Evolutionary conservation across 1,284 basidiomycete genomes (phyloP), one percentile per base, ranked within the genome.

Genomic region (Ceratobasidium theobromae): DNA sequence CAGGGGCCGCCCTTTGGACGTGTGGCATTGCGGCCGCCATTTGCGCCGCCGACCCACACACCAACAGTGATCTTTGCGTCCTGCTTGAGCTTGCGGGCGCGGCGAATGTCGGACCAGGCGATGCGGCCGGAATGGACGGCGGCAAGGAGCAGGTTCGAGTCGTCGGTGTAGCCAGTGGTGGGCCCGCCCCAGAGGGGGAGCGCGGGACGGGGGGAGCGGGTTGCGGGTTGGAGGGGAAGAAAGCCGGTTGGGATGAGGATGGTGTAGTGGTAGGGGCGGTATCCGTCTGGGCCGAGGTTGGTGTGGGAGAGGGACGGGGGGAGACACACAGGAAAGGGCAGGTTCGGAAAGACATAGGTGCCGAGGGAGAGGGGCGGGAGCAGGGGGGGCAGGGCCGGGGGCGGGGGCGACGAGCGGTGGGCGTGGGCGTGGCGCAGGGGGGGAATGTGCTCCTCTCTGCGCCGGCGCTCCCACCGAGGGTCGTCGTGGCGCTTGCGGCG

Each of bases 161-260:
- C 69, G 57, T 70, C 69, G 18, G 69, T 70, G 60, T 70, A 70
- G 0, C 69, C 69, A 18, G 57, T 62, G 16, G 33, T 11, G 6
- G 33, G 46, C 23, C 25, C 16, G 30, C 46, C 53, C 57, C 60
- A 65, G 38, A 68, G 53, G 18, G 46, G 49, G 5, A 62, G 35
- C 28, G 45, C 35, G 1, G 57, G 57, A 38, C 46, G 57, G 8
- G 45, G 57, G 4, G 35, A 28, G 46, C 57, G 57, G 23, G 57
- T 27, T 2, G 57, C 18, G 1, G 57, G 57, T 51, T 62, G 57
- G 33, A 33, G 11, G 5, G 57, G 57, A 6, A 62, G 46, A 32
- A 62, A 51, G 12, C 57, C 57, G 2, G 46, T 35, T 1, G 64
- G 54, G 3, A 62, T 32, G 16, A 55, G 62, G 23, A 58, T 48